Percentiles rank a stretch among this genome's conserved stretches.
Conservation (phyloP, 768 basidiomycete genomes). For the Dioszegia crocea region DNA sequence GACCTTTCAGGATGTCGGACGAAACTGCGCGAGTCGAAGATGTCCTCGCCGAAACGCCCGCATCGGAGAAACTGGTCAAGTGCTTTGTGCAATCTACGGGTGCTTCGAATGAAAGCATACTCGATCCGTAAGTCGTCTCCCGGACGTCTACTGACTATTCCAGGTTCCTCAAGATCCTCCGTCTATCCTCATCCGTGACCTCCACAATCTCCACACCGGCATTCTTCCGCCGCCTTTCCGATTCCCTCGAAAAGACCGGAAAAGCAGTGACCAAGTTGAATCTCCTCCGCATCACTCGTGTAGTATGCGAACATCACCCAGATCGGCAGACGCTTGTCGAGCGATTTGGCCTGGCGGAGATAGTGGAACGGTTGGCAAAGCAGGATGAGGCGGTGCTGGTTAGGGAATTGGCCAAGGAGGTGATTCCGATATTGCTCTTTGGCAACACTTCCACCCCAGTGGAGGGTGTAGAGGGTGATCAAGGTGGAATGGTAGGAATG, state of each 20-base stretch:
- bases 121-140: constrained; percentile 42
- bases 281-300: constrained; percentile 74
- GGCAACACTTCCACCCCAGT: constrained; percentile 9
- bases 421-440: constrained; percentile 34
- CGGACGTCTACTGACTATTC: neutral
- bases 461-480: neutral
- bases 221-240: constrained; percentile 83
- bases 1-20: constrained; percentile 72
- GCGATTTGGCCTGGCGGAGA: constrained; percentile 71
- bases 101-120: constrained; percentile 44
- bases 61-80: constrained; percentile 84
- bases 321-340: constrained; percentile 77
- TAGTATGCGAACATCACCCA: constrained; percentile 84
- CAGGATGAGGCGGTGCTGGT: constrained; percentile 89
- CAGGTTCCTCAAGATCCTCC: constrained; percentile 75
- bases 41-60: constrained; percentile 70
- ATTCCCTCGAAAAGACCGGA: constrained; percentile 64
- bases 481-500: neutral
- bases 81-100: constrained; percentile 54
- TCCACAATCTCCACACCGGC: constrained; percentile 72
- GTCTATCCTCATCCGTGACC: constrained; percentile 69
- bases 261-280: constrained; percentile 89
- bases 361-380: constrained; percentile 73
- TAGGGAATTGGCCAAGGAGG: constrained; percentile 57
- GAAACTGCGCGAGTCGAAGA: constrained; percentile 93